phyloP scores from a whole-genome alignment of 1,284 basidiomycete species.

The Pseudozyma pruni region DNA sequence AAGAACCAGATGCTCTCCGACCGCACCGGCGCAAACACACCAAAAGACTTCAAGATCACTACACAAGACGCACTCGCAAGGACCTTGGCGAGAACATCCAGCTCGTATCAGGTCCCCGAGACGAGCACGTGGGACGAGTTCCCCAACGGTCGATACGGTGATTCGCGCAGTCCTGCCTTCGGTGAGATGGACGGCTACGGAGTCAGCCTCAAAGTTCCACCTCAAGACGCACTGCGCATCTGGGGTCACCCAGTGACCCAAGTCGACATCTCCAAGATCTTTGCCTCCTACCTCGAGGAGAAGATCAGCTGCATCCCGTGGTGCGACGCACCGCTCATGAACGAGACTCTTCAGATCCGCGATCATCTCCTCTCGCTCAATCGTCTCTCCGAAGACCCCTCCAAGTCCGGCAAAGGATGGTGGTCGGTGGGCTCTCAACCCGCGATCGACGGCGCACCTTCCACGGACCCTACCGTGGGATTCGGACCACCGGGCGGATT shows the following conservation, averaged over 20 bases:
- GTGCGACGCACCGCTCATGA: conserved; percentile 83
- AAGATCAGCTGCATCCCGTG: conserved; percentile 82
- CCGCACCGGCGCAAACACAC: conserved; percentile 45
- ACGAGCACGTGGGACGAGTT: conserved; percentile 66
- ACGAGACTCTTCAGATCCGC: conserved; percentile 85
- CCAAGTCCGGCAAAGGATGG: conserved; percentile 70
- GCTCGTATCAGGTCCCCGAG: conserved; percentile 45
- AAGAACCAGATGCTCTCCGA: conserved; percentile 49
- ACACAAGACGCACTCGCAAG: conserved; percentile 43
- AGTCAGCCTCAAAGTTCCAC: conserved; percentile 67
- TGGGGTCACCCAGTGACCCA: conserved; percentile 83
- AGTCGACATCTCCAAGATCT: conserved; percentile 81
- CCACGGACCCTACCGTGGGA: conserved; percentile 75
- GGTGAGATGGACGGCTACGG: conserved; percentile 67
- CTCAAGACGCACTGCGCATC: conserved; percentile 76
- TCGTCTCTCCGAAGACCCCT: conserved; percentile 5
- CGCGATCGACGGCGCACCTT: conserved; percentile 60
- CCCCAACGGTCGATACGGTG: conserved; percentile 66
- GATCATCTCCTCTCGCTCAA: conserved; percentile 81
- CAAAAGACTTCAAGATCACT: conserved; percentile 39
- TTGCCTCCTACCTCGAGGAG: conserved; percentile 80
- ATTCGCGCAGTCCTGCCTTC: conserved; percentile 64
- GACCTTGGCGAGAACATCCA: conserved; percentile 39
- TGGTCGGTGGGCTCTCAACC: conserved; percentile 99
- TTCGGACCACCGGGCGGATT: conserved; percentile 93